phyloP scores from a whole-genome alignment of 306 rosid species.

The Cotoneaster glaucophyllus region DNA sequence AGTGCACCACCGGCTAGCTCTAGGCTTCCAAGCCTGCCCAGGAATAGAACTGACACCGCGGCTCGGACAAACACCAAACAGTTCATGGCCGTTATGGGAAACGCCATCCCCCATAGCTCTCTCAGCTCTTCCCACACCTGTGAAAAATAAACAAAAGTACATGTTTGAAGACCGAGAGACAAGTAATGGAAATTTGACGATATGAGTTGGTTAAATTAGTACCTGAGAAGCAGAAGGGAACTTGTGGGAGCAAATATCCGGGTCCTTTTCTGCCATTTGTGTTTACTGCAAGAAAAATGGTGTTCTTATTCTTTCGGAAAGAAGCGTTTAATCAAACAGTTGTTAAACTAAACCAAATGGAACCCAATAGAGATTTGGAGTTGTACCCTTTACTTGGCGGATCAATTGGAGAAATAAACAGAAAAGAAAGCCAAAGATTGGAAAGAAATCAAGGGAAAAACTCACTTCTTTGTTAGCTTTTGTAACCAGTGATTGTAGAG shows the following conservation, averaged over 20 bases:
- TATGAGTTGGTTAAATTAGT: background rate
- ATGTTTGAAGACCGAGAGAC: background rate
- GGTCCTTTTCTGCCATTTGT: slow-evolving; percentile 45
- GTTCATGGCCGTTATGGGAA: slow-evolving; percentile 79
- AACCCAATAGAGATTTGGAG: background rate
- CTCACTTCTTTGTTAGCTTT: background rate
- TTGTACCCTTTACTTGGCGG: background rate
- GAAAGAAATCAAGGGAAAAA: background rate
- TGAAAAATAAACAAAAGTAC: too few relatives aligned
- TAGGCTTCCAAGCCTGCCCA: slow-evolving; percentile 73
- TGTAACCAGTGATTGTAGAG: background rate
- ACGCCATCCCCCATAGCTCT: slow-evolving; percentile 73
- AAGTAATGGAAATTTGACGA: background rate
- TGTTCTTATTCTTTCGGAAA: background rate
- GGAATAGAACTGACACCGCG: slow-evolving; percentile 64
- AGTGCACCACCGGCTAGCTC: slow-evolving; percentile 99
- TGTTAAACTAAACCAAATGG: background rate
- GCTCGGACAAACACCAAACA: slow-evolving; percentile 59
- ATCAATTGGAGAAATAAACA: background rate
- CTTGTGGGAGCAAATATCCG: slow-evolving; percentile 47
- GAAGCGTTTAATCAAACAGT: slow-evolving; percentile 30
- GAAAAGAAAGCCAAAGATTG: background rate
- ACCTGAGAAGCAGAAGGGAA: slow-evolving; percentile 68
- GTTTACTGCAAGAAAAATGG: background rate
- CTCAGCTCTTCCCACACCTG: slow-evolving; percentile 71